Evolutionary conservation across 2,329 filamentous ascomycete species (phyloP).

Genomic region (Fonsecaea monophora): DNA sequence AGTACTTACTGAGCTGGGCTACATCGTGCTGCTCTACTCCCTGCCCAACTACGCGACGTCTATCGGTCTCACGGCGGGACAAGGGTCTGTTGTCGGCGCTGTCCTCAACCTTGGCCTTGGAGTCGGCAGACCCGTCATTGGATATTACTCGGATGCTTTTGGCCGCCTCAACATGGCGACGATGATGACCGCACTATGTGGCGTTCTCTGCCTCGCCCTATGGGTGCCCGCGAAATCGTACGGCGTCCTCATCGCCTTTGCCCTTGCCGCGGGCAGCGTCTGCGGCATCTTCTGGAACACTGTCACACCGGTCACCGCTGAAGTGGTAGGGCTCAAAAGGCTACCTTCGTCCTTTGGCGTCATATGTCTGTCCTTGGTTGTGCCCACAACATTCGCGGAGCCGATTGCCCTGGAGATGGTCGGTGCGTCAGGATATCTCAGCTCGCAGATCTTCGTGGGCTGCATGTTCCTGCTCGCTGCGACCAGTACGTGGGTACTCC

Average conservation of each 20-base stretch:
- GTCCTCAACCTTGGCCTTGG: conserved; percentile 57
- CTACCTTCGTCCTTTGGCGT: conserved; percentile 35
- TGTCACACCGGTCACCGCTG: conserved; percentile 29
- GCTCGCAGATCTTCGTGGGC: conserved; percentile 36
- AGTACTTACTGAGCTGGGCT: conserved; percentile 56
- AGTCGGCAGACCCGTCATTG: conserved; percentile 55
- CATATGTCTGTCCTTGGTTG: conserved; percentile 33
- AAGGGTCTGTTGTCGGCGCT: conserved; percentile 51
- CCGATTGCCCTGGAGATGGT: conserved; percentile 35
- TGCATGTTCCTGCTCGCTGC: conserved; percentile 34
- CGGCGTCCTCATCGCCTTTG: conserved; percentile 53
- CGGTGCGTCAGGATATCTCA: conserved; percentile 34
- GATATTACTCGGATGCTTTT: conserved; percentile 53
- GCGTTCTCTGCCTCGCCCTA: conserved; percentile 50
- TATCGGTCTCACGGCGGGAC: conserved; percentile 48
- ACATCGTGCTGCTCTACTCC: conserved; percentile 55
- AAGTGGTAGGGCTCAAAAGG: conserved; percentile 35
- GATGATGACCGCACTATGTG: conserved; percentile 48
- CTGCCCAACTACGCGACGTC: conserved; percentile 55
- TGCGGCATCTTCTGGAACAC: conserved; percentile 46
- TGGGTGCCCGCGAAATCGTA: conserved; percentile 56
- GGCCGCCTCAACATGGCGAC: conserved; percentile 53
- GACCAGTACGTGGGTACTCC: conserved; percentile 31
- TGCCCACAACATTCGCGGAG: conserved; percentile 37
- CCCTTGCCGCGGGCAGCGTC: conserved; percentile 52